Conservation (phyloP, 495 filamentous ascomycete species). For the Rhizodiscina lignyota region DNA sequence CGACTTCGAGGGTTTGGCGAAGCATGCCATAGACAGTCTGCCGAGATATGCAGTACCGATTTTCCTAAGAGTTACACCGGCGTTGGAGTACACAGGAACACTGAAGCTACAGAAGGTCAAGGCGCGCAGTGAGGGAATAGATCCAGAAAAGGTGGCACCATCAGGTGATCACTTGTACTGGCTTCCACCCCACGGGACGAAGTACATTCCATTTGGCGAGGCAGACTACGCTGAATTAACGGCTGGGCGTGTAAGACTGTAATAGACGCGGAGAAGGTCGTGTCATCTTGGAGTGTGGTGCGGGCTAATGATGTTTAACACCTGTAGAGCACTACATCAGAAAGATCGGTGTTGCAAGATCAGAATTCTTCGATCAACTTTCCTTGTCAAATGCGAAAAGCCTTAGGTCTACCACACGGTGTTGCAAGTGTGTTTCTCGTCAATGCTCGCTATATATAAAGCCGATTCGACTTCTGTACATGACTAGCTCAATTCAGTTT, state of each 20-base stretch:
- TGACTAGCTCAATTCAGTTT: no score
- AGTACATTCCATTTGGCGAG: constrained; percentile 15
- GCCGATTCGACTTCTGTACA: no score
- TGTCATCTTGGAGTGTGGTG: no score
- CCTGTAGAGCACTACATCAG: no score
- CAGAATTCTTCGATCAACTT: no score
- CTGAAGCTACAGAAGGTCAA: constrained; percentile 13
- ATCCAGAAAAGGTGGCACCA: constrained; percentile 6
- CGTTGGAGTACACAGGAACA: constrained; percentile 15
- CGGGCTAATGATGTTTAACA: no score
- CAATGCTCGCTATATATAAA: no score
- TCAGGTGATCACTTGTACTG: constrained; percentile 14
- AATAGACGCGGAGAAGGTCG: no score
- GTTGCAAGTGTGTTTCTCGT: no score
- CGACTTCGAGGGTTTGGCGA: constrained; percentile 10
- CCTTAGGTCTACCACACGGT: no score
- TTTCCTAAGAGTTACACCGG: constrained; percentile 16
- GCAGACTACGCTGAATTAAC: constrained; percentile 15
- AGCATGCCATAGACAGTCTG: constrained; percentile 12
- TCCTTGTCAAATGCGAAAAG: no score
- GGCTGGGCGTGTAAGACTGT: constrained; percentile 12
- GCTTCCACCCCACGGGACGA: constrained; percentile 10
- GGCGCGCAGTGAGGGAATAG: constrained; percentile 12
- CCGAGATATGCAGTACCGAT: constrained; percentile 21
- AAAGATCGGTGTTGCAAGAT: no score